Conservation (phyloP, 805 yeast genomes). For the Metschnikowia shivogae region DNA sequence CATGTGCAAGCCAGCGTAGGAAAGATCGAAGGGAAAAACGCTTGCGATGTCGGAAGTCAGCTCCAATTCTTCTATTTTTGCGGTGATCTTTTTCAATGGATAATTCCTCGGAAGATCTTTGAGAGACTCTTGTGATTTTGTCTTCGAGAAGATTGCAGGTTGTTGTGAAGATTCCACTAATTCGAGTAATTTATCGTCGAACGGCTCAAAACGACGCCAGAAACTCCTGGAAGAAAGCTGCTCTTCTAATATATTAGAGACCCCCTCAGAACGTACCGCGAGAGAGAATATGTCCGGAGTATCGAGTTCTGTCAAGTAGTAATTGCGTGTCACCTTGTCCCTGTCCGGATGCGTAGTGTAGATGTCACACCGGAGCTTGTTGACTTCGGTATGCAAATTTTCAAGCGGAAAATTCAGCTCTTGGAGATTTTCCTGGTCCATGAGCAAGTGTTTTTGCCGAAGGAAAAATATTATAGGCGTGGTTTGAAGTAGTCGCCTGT, state of each 20-base stretch:
- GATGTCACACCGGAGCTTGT: slow-evolving; percentile 7
- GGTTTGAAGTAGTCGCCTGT: slow-evolving; percentile 20
- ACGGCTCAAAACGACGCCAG: not conserved
- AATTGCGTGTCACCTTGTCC: slow-evolving; percentile 19
- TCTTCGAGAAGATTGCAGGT: not conserved
- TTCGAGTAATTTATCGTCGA: not conserved
- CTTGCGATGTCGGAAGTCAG: not conserved
- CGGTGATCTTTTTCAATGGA: not conserved
- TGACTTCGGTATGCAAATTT: slow-evolving; percentile 14
- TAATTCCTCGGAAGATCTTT: not conserved
- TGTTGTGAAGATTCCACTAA: not conserved
- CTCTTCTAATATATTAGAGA: not conserved
- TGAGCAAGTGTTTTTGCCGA: slow-evolving; percentile 25
- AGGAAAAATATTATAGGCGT: slow-evolving; percentile 32
- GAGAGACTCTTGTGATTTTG: no score
- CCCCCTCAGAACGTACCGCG: slow-evolving; percentile 17
- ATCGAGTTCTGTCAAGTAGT: slow-evolving; percentile 30
- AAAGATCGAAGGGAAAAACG: slow-evolving; percentile 29
- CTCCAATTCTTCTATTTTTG: not conserved
- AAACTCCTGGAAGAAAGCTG: not conserved
- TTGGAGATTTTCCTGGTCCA: slow-evolving; percentile 22
- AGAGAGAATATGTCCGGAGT: slow-evolving; percentile 27
- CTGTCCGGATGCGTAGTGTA: slow-evolving; percentile 4
- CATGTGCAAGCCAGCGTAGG: slow-evolving; percentile 23
- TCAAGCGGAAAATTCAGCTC: slow-evolving; percentile 21